Evolutionary conservation across 257 asterid genomes (phyloP).

Genomic region (Phtheirospermum japonicum): DNA sequence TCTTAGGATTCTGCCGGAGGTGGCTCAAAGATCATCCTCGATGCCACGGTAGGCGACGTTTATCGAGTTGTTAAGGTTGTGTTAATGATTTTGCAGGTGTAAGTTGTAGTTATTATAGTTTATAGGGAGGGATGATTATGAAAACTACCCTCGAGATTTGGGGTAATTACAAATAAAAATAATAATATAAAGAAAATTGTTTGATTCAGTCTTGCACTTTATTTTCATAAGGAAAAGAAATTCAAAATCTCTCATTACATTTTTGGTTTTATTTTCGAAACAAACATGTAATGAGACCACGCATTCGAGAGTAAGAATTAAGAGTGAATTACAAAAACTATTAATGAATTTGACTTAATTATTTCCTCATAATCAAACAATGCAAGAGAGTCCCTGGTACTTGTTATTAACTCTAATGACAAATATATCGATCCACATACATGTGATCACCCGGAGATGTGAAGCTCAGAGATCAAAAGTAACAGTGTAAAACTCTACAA

Average conservation of each 20-base stretch:
- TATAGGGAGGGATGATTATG: conserved; percentile 6
- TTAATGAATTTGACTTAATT: no score
- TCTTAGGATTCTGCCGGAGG: conserved; percentile 26
- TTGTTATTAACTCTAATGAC: not conserved
- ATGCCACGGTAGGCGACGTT: conserved; percentile 32
- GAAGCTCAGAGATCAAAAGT: not conserved
- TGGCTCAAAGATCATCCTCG: conserved; percentile 43
- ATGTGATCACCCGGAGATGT: not conserved
- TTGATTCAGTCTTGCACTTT: no score
- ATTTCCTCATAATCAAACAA: no score
- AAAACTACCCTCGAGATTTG: conserved; percentile 15
- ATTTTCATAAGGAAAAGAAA: no score
- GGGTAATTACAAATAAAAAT: not conserved
- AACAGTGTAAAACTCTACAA: conserved; percentile 1
- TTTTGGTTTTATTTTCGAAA: no score
- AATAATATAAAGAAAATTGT: no score
- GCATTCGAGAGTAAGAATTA: no score
- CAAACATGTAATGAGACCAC: no score
- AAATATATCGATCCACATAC: conserved; percentile 3
- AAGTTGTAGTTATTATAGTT: conserved; percentile 30
- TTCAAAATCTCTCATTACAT: no score
- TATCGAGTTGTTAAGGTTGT: no score
- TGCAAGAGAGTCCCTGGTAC: not conserved
- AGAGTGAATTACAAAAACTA: no score
- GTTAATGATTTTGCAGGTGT: conserved; percentile 37